These are phyloP conservation scores for Colletotrichum filicis DNA, from an alignment of 2,329 filamentous ascomycete species.

Conservation along the genomic window DNA sequence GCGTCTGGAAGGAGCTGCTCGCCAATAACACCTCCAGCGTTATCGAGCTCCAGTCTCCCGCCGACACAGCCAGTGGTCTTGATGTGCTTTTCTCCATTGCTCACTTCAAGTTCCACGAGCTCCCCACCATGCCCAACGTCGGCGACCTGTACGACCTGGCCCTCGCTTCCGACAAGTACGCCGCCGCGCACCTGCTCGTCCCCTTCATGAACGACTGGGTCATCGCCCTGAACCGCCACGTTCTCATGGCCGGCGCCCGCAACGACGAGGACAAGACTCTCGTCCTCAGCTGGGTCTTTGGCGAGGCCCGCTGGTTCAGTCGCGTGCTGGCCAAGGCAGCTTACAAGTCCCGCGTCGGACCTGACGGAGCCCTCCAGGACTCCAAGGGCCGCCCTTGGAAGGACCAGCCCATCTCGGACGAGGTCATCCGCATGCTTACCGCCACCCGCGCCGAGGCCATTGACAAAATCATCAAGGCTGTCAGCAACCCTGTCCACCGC, in stretches of 20 bases:
- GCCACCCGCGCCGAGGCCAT: slow-evolving; percentile 30
- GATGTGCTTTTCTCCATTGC: slow-evolving; percentile 31
- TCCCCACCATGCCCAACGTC: slow-evolving; percentile 27
- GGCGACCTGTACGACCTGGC: slow-evolving; percentile 30
- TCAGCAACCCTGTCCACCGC: slow-evolving; percentile 34
- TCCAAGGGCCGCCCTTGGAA: slow-evolving; percentile 27
- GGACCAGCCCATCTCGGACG: slow-evolving; percentile 28
- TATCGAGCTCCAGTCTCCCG: slow-evolving; percentile 23
- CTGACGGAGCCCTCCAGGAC: slow-evolving; percentile 26
- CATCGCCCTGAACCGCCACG: slow-evolving; percentile 31
- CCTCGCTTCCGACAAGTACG: slow-evolving; percentile 30
- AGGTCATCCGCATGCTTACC: slow-evolving; percentile 29
- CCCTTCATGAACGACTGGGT: slow-evolving; percentile 34
- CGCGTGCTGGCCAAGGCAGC: slow-evolving; percentile 30
- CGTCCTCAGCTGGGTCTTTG: slow-evolving; percentile 32
- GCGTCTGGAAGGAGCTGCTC: slow-evolving; percentile 27
- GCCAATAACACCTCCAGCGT: slow-evolving; percentile 17
- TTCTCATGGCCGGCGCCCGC: slow-evolving; percentile 32
- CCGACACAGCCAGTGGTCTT: slow-evolving; percentile 23
- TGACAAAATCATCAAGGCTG: slow-evolving; percentile 32
- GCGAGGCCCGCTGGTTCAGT: slow-evolving; percentile 31
- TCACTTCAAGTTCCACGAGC: slow-evolving; percentile 34
- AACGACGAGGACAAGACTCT: slow-evolving; percentile 35
- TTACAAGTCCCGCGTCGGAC: slow-evolving; percentile 27
- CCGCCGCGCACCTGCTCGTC: slow-evolving; percentile 31